Evolutionary conservation across 73 alveolate species (phyloP).

Genomic region (Symbiodinium natans): DNA sequence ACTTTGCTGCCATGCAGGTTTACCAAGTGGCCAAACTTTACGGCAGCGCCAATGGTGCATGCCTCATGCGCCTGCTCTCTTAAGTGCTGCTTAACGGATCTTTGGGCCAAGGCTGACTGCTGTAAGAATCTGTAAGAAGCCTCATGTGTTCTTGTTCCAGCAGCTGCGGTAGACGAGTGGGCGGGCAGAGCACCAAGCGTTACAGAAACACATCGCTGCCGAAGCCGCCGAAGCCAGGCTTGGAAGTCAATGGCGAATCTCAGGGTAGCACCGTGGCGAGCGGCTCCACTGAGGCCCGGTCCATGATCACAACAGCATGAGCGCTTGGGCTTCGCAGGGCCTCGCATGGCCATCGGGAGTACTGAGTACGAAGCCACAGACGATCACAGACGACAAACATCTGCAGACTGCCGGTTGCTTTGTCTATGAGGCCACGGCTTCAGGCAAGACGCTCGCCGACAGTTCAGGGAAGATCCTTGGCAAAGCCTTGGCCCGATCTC

Average conservation of each 20-base stretch:
- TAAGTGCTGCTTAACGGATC: too few species aligned
- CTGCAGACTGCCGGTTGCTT: background rate
- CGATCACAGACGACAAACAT: too few species aligned
- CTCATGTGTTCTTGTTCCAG: too few species aligned
- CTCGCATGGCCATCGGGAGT: too few species aligned
- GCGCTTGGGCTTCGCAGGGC: background rate
- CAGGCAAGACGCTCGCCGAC: slow-evolving; percentile 43
- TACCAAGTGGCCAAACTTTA: slow-evolving; percentile 68
- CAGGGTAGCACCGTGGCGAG: slow-evolving; percentile 60
- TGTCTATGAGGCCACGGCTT: slow-evolving; percentile 39
- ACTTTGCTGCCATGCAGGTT: background rate
- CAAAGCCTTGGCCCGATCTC: background rate
- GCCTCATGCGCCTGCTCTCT: background rate
- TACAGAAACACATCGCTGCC: background rate
- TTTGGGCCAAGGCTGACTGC: too few species aligned
- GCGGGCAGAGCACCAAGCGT: too few species aligned
- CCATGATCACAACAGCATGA: background rate
- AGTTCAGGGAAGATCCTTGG: slow-evolving; percentile 23
- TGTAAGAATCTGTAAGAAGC: too few species aligned
- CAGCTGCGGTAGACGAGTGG: too few species aligned
- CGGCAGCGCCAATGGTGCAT: slow-evolving; percentile 27
- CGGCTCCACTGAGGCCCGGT: slow-evolving; percentile 22
- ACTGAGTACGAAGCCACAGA: too few species aligned
- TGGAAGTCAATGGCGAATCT: slow-evolving; percentile 30
- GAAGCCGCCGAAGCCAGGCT: background rate